Conservation (phyloP, 768 basidiomycete species). For the Mrakia gelida region DNA sequence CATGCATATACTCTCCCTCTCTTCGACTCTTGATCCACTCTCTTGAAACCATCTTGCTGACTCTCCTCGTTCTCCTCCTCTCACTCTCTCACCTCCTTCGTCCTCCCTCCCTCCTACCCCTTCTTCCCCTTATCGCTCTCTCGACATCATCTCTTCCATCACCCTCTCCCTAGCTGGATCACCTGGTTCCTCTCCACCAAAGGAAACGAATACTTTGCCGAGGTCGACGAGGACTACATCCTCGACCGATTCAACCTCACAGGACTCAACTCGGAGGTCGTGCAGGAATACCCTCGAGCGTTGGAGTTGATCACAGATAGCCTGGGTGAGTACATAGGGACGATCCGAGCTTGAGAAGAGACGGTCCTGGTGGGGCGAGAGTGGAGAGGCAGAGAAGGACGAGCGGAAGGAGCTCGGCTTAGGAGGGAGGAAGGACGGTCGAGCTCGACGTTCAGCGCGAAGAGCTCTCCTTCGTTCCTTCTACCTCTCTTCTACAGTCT, state of each 20-base stretch:
- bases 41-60: background rate
- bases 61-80: constrained; percentile 14
- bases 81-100: background rate
- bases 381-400: too few relatives aligned
- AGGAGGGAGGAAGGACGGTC: background rate
- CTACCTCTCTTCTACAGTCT: too few relatives aligned
- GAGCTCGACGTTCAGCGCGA: background rate
- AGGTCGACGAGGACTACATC: constrained; percentile 97
- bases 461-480: background rate
- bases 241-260: constrained; percentile 99
- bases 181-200: constrained; percentile 90
- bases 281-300: constrained; percentile 88
- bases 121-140: constrained; percentile 58
- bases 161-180: too few relatives aligned
- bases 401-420: background rate
- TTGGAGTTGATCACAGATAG: constrained; percentile 95
- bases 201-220: constrained; percentile 98
- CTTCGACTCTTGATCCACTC: too few relatives aligned
- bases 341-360: too few relatives aligned
- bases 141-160: constrained; percentile 39
- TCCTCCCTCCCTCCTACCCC: background rate
- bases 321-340: constrained; percentile 67
- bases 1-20: background rate
- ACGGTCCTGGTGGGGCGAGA: too few relatives aligned
- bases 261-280: constrained; percentile 81